Percentiles rank a stretch among this genome's conserved stretches.
Evolutionary conservation across 345 rosid genomes (phyloP).

Genomic region (Gossypium bickii): DNA sequence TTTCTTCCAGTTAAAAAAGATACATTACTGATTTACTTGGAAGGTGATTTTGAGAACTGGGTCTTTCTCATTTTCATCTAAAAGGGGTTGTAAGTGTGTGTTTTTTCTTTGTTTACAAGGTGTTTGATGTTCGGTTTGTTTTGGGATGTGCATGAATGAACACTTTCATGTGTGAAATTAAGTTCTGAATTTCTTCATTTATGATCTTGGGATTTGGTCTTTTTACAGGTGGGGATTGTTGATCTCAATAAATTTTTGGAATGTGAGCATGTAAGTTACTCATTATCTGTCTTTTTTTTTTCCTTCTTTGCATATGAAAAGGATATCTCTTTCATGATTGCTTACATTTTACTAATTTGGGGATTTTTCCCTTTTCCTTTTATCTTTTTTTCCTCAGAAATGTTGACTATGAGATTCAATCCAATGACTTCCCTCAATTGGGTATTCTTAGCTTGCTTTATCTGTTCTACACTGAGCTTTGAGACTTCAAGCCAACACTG

Average conservation of each 20-base stretch:
- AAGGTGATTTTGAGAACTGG: not conserved
- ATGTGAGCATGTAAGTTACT: conserved; percentile 34
- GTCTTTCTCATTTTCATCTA: not conserved
- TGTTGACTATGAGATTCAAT: conserved; percentile 31
- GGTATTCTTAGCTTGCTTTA: conserved; percentile 40
- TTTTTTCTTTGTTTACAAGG: conserved; percentile 34
- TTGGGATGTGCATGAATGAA: not conserved
- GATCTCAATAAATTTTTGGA: conserved; percentile 32
- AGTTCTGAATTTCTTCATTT: conserved; percentile 30
- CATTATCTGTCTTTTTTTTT: conserved; percentile 30
- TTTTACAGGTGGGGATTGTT: conserved; percentile 30
- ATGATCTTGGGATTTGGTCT: conserved; percentile 48
- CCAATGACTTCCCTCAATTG: conserved; percentile 35
- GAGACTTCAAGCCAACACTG: conserved; percentile 39
- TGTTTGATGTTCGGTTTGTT: conserved; percentile 39
- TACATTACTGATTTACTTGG: not conserved
- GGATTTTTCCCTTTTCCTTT: conserved; percentile 13
- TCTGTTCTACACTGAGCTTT: conserved; percentile 46
- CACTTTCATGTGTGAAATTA: conserved; percentile 14
- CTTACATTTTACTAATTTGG: conserved; percentile 28
- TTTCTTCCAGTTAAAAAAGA: not conserved
- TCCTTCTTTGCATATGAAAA: conserved; percentile 7
- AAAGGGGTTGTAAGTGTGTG: conserved; percentile 10
- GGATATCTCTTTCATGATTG: not conserved
- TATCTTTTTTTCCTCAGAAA: conserved; percentile 27